These are phyloP conservation scores for Phytopythium montanum DNA, from an alignment of 352 stramenopile genomes.

Conservation along the genomic window DNA sequence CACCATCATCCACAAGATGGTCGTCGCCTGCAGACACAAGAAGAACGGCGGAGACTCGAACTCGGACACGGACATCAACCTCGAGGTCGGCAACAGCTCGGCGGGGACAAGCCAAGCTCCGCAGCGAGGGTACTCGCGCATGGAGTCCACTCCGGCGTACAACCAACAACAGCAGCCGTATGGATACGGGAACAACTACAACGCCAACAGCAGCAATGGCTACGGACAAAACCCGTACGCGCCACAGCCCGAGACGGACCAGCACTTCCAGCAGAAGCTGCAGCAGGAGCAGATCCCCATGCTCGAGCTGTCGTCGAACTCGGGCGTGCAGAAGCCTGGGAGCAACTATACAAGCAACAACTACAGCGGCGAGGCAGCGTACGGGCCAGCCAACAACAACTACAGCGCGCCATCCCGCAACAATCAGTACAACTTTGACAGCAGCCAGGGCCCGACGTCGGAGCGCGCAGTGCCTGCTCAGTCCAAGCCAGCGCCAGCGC, in stretches of 20 bases:
- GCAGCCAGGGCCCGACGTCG: conserved; percentile 4
- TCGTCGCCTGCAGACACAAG: conserved; percentile 34
- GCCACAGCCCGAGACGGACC: conserved; percentile 2
- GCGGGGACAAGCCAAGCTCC: conserved; percentile 9
- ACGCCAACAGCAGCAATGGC: conserved; percentile 19
- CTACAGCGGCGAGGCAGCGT: conserved; percentile 6
- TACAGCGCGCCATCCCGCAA: conserved; percentile 14
- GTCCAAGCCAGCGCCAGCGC: not conserved
- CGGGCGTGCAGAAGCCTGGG: not conserved
- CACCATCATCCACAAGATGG: conserved; percentile 69
- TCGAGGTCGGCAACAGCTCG: conserved; percentile 40
- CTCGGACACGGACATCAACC: conserved; percentile 41
- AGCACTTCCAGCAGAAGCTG: conserved; percentile 22
- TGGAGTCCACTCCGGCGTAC: conserved; percentile 22
- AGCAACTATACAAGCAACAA: conserved; percentile 7
- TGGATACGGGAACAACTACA: conserved; percentile 5
- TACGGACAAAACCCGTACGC: conserved; percentile 16
- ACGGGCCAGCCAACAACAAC: conserved; percentile 1
- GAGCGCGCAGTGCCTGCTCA: conserved; percentile 1
- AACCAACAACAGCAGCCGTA: conserved; percentile 15
- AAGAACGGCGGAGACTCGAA: conserved; percentile 24
- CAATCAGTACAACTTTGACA: conserved; percentile 25
- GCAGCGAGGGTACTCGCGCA: conserved; percentile 19
- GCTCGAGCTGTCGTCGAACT: conserved; percentile 10
- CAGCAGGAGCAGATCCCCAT: conserved; percentile 18